These are phyloP conservation scores for Nevesoporus exiguus DNA, from an alignment of 768 basidiomycete genomes.

Conservation along the genomic window DNA sequence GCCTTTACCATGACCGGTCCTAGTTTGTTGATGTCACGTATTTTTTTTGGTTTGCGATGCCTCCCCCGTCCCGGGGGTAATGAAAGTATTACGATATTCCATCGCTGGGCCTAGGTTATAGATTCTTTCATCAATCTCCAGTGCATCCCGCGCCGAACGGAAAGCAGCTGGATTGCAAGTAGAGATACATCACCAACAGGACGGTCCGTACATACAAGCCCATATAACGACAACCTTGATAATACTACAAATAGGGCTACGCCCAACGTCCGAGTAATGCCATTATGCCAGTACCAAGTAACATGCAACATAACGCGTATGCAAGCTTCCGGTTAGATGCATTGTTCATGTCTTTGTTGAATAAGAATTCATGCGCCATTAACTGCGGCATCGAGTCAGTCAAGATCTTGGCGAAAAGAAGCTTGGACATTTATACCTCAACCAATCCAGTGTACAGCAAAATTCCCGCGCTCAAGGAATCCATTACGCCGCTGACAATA, in stretches of 20 bases:
- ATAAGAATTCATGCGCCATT: conserved; percentile 92
- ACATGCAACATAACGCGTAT: conserved; percentile 75
- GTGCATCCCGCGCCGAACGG: too few species aligned
- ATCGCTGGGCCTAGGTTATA: background rate
- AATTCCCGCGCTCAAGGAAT: conserved; percentile 84
- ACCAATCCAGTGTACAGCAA: conserved; percentile 85
- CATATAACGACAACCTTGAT: too few species aligned
- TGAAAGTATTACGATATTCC: background rate
- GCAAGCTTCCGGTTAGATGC: conserved; percentile 59
- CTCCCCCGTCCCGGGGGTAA: too few species aligned
- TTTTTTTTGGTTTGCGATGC: too few species aligned
- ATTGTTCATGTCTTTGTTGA: conserved; percentile 83
- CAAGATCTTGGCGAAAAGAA: background rate
- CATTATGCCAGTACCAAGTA: conserved; percentile 87
- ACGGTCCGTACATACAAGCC: background rate
- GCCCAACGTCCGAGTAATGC: conserved; percentile 89
- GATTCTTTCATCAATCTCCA: too few species aligned
- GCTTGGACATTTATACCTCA: conserved; percentile 45
- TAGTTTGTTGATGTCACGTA: too few species aligned
- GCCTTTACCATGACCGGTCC: too few species aligned
- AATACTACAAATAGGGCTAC: conserved; percentile 32
- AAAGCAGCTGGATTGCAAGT: background rate
- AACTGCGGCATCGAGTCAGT: conserved; percentile 44
- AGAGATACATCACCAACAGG: background rate
- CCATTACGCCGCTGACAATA: conserved; percentile 82